Evolutionary conservation across 495 filamentous ascomycete genomes (phyloP).

Genomic region (Annulohypoxylon moriforme): DNA sequence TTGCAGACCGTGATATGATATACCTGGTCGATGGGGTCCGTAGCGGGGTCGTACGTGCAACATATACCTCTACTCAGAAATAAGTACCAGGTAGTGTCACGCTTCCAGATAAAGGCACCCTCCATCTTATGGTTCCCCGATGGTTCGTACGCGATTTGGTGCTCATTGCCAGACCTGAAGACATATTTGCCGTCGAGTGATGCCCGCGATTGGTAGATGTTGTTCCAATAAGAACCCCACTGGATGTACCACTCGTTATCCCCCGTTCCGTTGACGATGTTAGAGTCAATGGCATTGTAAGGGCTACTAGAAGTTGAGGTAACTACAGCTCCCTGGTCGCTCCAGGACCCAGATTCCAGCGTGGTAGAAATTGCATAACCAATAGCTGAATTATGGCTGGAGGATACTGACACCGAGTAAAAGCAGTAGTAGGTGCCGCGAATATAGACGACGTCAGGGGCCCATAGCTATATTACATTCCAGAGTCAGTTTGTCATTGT

Average conservation of each 20-base stretch:
- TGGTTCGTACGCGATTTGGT: constrained; percentile 64
- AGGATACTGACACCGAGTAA: constrained; percentile 69
- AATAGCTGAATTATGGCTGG: constrained; percentile 66
- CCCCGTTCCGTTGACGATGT: constrained; percentile 60
- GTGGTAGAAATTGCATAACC: constrained; percentile 70
- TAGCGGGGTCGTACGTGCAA: constrained; percentile 57
- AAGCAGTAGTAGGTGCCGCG: constrained; percentile 60
- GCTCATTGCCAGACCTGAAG: constrained; percentile 51
- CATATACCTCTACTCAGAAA: constrained; percentile 69
- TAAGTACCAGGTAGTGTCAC: constrained; percentile 68
- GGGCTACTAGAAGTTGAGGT: constrained; percentile 51
- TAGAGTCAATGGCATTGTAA: constrained; percentile 75
- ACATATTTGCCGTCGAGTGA: constrained; percentile 54
- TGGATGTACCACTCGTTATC: constrained; percentile 61
- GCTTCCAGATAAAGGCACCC: constrained; percentile 64
- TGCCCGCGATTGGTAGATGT: constrained; percentile 65
- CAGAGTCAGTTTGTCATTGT: constrained; percentile 2
- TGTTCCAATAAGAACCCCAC: constrained; percentile 73
- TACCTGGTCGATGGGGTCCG: constrained; percentile 61
- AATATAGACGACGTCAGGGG: constrained; percentile 69
- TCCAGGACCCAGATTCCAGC: constrained; percentile 67
- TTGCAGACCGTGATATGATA: constrained; percentile 72
- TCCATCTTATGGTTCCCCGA: constrained; percentile 62
- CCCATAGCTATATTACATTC: constrained; percentile 53
- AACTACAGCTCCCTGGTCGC: constrained; percentile 56